These are phyloP conservation scores for Cyberlindnera maclurae DNA, from an alignment of 805 yeast genomes.

Conservation along the genomic window DNA sequence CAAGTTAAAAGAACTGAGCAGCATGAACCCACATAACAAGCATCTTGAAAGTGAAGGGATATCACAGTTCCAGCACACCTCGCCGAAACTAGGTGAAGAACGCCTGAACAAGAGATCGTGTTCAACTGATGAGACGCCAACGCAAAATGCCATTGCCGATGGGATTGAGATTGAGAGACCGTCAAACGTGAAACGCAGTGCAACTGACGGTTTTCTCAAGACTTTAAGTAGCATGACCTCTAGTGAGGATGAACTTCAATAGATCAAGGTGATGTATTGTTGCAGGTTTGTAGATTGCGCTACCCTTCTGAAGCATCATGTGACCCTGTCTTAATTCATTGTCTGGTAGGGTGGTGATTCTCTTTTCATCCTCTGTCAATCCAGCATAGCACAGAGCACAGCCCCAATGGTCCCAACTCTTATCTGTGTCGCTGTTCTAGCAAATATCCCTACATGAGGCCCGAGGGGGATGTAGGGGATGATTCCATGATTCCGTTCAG, in stretches of 20 bases:
- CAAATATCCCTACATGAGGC: too few species aligned
- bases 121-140: neutral
- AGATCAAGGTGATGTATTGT: too few species aligned
- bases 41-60: conserved; percentile 16
- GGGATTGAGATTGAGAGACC: neutral
- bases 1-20: conserved; percentile 43
- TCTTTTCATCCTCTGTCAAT: too few species aligned
- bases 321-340: too few species aligned
- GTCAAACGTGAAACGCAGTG: neutral
- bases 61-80: conserved; percentile 1
- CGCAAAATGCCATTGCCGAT: neutral
- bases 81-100: neutral
- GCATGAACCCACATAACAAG: conserved; percentile 19
- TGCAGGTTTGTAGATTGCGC: too few species aligned
- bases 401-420: too few species aligned
- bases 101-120: neutral
- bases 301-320: too few species aligned
- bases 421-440: too few species aligned
- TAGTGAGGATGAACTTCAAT: neutral
- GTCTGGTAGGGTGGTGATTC: too few species aligned
- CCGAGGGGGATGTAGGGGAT: too few species aligned
- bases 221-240: neutral
- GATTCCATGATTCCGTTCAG: too few species aligned
- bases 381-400: too few species aligned
- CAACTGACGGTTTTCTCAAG: neutral